Base-by-base conservation (phyloP, 441 rosid genomes). In the Erysimum cheiri region DNA sequence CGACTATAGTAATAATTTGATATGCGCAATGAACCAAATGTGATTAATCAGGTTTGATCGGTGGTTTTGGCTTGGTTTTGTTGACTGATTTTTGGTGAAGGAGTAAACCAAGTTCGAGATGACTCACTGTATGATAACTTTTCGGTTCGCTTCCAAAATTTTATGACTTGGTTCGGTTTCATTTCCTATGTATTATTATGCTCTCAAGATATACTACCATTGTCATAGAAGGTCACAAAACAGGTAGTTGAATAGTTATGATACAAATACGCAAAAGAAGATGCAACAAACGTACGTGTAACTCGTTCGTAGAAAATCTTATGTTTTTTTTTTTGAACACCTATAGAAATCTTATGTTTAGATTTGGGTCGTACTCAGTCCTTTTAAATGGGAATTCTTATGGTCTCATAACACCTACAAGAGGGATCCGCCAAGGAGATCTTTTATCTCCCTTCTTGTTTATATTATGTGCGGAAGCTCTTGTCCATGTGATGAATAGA, bases 1-100 rank as follows among this genome's bases (percentile, higher is more conserved):
- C 55, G 37, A 35, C 14, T 32, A 13, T n/a, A 52, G 69, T 67
- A 60, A 59, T 67, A 67, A 53, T 60, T 53, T 46, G 64, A 74
- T 26, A 43, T 14, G 60, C 22, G 65, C 54, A 48, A 14, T n/a
- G 26, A 62, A 71, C 40, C 41, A 40, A 61, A 13, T 31, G 53
- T 53, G 47, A 61, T 53, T 43, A 14, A 37, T 57, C 52, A 15
- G 32, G 49, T 71, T 52, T 43, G 55, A 24, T 62, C 41, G 28
- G 35, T 59, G 35, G 35, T 39, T 40, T n/a, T 24, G 41, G 39
- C 24, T 9, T 68, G 35, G 47, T 56, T 47, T 59, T 10, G 49
- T 49, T 50, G 44, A 10, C 60, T 40, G 53, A 46, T 43, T 56
- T 19, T 61, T 40, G 15, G 55, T 4, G 24, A 60, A 60, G 10